phyloP scores from a whole-genome alignment of 495 filamentous ascomycete species.

The Pyrenula massariospora region DNA sequence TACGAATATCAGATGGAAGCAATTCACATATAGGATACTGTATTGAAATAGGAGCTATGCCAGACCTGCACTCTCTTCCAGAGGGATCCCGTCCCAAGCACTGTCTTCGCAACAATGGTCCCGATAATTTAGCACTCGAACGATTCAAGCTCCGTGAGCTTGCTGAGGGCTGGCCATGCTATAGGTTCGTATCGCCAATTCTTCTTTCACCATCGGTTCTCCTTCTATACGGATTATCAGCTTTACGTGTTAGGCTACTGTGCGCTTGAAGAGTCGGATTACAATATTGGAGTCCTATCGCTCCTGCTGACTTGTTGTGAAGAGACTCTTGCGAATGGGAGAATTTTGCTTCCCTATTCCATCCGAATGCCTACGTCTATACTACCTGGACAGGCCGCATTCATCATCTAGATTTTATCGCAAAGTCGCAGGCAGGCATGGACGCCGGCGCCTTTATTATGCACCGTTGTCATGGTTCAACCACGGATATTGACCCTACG shows the following conservation, averaged over 20 bases:
- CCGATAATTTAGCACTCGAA: conserved; percentile 30
- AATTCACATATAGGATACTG: too few species aligned
- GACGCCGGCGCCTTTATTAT: conserved; percentile 53
- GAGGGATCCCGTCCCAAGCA: conserved; percentile 13
- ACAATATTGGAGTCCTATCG: too few species aligned
- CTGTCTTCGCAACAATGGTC: conserved; percentile 46
- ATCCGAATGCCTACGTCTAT: conserved; percentile 45
- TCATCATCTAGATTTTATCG: conserved; percentile 43
- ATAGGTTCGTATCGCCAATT: conserved; percentile 29
- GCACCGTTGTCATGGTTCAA: conserved; percentile 50
- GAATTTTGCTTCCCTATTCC: conserved; percentile 51
- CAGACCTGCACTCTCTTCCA: conserved; percentile 18
- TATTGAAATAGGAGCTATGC: too few species aligned
- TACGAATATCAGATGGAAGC: too few species aligned
- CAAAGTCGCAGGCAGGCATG: conserved; percentile 47
- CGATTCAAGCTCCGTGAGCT: conserved; percentile 46
- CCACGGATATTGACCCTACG: conserved; percentile 38
- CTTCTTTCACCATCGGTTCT: not conserved
- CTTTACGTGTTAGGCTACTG: too few species aligned
- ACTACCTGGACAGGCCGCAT: conserved; percentile 51
- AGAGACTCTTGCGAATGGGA: conserved; percentile 53
- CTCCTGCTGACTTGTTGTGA: too few species aligned
- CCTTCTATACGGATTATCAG: too few species aligned
- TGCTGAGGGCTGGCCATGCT: conserved; percentile 58
- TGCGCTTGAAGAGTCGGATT: too few species aligned